A percentile compares a stretch with the other conserved stretches of the same genome.
phyloP scores from a whole-genome alignment of 2,329 filamentous ascomycete species.

The Beauveria scarabaeidicola region DNA sequence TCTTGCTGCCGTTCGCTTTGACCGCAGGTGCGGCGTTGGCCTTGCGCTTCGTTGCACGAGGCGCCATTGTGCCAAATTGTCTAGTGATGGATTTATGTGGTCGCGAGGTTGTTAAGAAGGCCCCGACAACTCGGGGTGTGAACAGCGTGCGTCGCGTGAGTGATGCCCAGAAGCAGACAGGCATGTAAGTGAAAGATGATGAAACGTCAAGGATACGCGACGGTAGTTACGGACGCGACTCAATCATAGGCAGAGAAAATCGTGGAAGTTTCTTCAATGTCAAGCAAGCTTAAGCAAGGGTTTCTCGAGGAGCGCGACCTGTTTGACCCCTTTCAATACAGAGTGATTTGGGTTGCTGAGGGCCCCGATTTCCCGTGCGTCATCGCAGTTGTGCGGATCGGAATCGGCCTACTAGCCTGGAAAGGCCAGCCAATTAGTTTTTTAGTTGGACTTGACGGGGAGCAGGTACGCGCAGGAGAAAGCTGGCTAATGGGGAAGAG shows the following conservation, averaged over 20 bases:
- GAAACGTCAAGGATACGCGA: background rate
- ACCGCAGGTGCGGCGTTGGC: conserved; percentile 17
- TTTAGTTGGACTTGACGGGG: too few species aligned
- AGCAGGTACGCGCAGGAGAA: background rate
- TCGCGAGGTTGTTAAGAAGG: background rate
- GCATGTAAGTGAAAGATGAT: conserved; percentile 2
- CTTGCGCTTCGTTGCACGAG: conserved; percentile 19
- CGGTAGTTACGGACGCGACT: background rate
- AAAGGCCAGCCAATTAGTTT: too few species aligned
- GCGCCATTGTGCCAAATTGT: conserved; percentile 18
- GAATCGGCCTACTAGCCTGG: background rate
- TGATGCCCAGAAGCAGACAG: background rate
- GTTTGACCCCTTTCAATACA: background rate
- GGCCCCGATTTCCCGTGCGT: conserved; percentile 9
- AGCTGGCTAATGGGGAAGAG: too few species aligned
- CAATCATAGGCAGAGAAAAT: background rate
- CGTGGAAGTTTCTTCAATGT: background rate
- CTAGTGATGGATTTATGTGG: background rate
- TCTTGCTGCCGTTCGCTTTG: conserved; percentile 22
- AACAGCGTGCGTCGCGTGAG: background rate
- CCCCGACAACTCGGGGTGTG: background rate
- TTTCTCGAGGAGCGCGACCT: background rate
- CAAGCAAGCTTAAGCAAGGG: background rate
- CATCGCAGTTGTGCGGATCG: conserved; percentile 6
- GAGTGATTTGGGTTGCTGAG: background rate